phyloP scores from a whole-genome alignment of 2,329 filamentous ascomycete species.

The Sphaerulina musiva region DNA sequence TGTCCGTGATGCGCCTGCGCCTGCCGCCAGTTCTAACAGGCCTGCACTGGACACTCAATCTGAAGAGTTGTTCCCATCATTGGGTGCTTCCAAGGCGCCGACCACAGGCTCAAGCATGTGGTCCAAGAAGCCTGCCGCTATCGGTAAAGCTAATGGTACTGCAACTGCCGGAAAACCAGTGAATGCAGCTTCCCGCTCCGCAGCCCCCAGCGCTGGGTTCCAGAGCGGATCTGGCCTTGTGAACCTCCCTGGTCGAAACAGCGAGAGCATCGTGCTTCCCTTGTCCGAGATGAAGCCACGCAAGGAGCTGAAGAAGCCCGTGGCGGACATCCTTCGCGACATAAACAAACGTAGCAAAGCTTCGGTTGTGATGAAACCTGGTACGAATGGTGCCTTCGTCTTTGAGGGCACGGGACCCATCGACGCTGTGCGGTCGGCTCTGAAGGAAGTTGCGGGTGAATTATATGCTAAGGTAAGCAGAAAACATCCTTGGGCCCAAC shows the following conservation, averaged over 20 bases:
- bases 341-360: conserved; percentile 90
- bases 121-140: conserved; percentile 59
- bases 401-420: conserved; percentile 82
- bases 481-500: not conserved
- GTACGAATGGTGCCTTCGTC: conserved; percentile 64
- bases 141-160: conserved; percentile 42
- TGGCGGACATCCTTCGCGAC: conserved; percentile 79
- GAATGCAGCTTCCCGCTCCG: conserved; percentile 56
- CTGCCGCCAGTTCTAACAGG: conserved; percentile 23
- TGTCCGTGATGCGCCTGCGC: conserved; percentile 40
- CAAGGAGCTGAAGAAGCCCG: conserved; percentile 72
- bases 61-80: conserved; percentile 87
- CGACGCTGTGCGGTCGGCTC: conserved; percentile 75
- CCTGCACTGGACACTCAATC: conserved; percentile 70
- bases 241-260: conserved; percentile 74
- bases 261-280: conserved; percentile 67
- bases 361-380: conserved; percentile 68
- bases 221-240: conserved; percentile 44
- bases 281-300: conserved; percentile 70
- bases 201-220: conserved; percentile 43
- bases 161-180: conserved; percentile 46
- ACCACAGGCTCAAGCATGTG: conserved; percentile 64
- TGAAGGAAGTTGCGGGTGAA: conserved; percentile 82
- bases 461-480: conserved; percentile 71
- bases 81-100: conserved; percentile 64